A percentile compares a stretch with the other conserved stretches of the same genome.
phyloP scores from a whole-genome alignment of 2,329 filamentous ascomycete species.

The Alternaria arborescens region DNA sequence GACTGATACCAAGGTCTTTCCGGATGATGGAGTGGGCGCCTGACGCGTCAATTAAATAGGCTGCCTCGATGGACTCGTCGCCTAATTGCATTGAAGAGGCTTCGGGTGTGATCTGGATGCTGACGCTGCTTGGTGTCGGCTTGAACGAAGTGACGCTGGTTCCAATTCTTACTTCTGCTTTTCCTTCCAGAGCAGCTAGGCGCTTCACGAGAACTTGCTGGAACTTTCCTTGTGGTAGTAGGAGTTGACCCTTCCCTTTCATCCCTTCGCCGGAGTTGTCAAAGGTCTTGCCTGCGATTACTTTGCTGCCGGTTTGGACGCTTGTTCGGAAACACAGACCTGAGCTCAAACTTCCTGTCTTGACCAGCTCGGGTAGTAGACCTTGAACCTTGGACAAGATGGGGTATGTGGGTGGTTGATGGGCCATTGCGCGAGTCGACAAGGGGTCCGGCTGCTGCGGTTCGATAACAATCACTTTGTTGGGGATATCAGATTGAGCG shows the following conservation, averaged over 20 bases:
- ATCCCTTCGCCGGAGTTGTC: conserved; percentile 30
- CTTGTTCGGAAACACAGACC: conserved; percentile 44
- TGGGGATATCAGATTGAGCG: conserved; percentile 43
- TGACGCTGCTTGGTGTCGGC: conserved; percentile 15
- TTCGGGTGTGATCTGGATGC: conserved; percentile 17
- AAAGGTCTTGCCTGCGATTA: conserved; percentile 42
- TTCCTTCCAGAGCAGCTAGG: conserved; percentile 16
- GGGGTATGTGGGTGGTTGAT: conserved; percentile 53
- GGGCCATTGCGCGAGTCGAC: conserved; percentile 54
- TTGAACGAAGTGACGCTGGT: conserved; percentile 26
- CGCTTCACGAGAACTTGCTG: conserved; percentile 36
- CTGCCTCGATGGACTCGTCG: conserved; percentile 27
- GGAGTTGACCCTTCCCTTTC: conserved; percentile 35
- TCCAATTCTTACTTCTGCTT: conserved; percentile 33
- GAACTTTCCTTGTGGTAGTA: conserved; percentile 45
- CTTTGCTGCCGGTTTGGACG: conserved; percentile 28
- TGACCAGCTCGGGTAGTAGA: conserved; percentile 48
- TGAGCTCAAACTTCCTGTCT: conserved; percentile 31
- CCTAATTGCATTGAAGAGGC: conserved; percentile 8
- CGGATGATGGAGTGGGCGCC: conserved; percentile 37
- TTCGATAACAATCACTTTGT: conserved; percentile 48
- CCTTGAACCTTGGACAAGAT: conserved; percentile 49
- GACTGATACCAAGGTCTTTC: conserved; percentile 27
- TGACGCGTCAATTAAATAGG: conserved; percentile 44
- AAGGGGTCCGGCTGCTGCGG: conserved; percentile 32